Conservation (phyloP, 2,329 filamentous ascomycete species). For the Exutisphaerella laricina region DNA sequence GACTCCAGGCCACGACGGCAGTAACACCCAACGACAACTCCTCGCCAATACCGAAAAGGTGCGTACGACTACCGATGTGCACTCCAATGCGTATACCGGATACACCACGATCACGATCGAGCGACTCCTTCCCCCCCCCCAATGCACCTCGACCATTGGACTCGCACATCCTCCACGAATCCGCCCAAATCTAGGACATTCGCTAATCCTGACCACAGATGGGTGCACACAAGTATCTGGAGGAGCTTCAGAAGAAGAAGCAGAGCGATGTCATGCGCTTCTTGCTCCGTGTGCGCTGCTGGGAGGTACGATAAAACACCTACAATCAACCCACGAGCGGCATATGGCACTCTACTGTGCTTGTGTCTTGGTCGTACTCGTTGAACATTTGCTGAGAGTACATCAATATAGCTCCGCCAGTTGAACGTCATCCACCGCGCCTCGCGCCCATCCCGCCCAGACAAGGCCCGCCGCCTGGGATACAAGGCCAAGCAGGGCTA, state of each 20-base stretch:
- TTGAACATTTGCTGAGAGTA: constrained; percentile 99
- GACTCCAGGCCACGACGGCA: no score
- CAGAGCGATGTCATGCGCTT: constrained; percentile 99
- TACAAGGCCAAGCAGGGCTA: constrained; percentile 99
- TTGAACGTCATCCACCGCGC: constrained; percentile 99
- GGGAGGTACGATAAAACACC: constrained; percentile 66
- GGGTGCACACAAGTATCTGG: constrained; percentile 99
- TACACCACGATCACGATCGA: constrained; percentile 2
- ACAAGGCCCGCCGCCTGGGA: constrained; percentile 99
- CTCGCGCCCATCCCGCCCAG: constrained; percentile 93
- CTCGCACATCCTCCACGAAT: constrained; percentile 4
- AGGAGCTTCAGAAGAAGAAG: constrained; percentile 99
- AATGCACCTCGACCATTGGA: background rate
- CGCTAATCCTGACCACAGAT: constrained; percentile 52
- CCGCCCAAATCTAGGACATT: constrained; percentile 3
- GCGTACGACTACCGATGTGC: background rate
- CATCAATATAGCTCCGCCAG: constrained; percentile 99
- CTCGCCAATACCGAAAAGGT: background rate
- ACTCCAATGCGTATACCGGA: background rate
- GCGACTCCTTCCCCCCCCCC: no score
- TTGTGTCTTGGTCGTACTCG: constrained; percentile 66
- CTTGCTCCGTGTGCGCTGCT: constrained; percentile 99
- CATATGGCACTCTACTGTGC: constrained; percentile 27
- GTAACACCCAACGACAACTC: no score
- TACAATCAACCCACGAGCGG: constrained; percentile 28